Conservation (phyloP, 139 green algal species). For the Chlorella vulgaris region DNA sequence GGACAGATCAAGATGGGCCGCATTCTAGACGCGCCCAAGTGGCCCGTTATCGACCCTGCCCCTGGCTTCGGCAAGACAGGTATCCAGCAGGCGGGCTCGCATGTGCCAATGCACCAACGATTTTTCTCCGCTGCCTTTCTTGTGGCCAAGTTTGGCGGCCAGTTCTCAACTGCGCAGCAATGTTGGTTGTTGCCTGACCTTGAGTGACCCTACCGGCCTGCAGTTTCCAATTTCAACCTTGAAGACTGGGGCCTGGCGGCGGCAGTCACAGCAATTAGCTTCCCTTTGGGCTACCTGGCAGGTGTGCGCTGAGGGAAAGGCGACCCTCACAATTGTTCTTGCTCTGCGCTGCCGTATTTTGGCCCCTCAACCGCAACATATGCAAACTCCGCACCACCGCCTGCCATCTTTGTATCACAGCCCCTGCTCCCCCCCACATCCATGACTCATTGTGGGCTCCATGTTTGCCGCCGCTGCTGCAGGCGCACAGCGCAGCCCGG, state of each 20-base stretch:
- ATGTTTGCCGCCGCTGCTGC: background rate
- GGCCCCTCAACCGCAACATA: no score
- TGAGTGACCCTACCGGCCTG: background rate
- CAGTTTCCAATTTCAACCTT: slow-evolving; percentile 41
- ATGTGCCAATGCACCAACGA: background rate
- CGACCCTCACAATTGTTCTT: background rate
- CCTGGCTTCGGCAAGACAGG: slow-evolving; percentile 37
- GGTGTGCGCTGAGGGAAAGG: background rate
- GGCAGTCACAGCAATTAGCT: slow-evolving; percentile 1
- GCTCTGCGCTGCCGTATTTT: no score
- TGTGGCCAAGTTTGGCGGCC: no score
- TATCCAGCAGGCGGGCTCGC: background rate
- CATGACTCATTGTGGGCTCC: background rate
- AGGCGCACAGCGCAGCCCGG: slow-evolving; percentile 33
- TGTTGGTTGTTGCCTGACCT: background rate
- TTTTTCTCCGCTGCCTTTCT: background rate
- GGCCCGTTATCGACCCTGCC: slow-evolving; percentile 37
- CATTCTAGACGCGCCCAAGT: slow-evolving; percentile 42
- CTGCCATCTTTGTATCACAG: no score
- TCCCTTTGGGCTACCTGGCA: slow-evolving; percentile 37
- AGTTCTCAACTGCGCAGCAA: background rate
- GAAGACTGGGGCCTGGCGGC: slow-evolving; percentile 22
- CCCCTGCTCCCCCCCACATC: background rate
- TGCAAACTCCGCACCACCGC: no score
- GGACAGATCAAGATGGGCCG: slow-evolving; percentile 1